Evolutionary conservation across 345 rosid genomes (phyloP).

Genomic region (Eucalyptus curtisii): DNA sequence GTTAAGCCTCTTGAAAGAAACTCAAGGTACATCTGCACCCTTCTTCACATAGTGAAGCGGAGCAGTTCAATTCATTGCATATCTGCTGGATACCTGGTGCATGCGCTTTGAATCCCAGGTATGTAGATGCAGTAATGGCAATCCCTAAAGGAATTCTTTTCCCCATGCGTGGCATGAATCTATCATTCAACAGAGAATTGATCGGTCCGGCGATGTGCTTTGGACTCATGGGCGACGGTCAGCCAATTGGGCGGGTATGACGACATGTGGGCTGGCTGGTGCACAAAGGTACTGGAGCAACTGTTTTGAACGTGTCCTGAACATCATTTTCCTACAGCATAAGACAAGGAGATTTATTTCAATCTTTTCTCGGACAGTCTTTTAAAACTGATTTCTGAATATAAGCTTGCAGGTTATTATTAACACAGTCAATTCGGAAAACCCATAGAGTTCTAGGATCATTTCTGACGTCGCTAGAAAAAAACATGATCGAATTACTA

Average conservation of each 20-base stretch:
- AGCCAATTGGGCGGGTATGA: not conserved
- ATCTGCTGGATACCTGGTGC: not conserved
- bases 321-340: too few relatives aligned
- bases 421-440: not conserved
- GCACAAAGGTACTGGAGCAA: not conserved
- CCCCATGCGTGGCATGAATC: not conserved
- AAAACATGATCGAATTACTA: not conserved
- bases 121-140: not conserved
- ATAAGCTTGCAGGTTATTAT: not conserved
- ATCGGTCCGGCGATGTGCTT: not conserved
- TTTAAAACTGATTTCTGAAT: not conserved
- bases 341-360: too few relatives aligned
- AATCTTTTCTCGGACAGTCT: not conserved
- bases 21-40: not conserved
- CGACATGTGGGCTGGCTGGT: not conserved
- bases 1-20: not conserved
- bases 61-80: not conserved
- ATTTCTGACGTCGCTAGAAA: too few relatives aligned
- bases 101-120: not conserved
- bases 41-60: not conserved
- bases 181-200: not conserved
- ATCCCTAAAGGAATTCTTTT: not conserved
- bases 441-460: not conserved
- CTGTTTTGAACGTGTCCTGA: not conserved
- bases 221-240: not conserved